A percentile compares a stretch with the other conserved stretches of the same genome.
Evolutionary conservation across 805 yeast genomes (phyloP).

Genomic region (Spathaspora hagerdaliae): DNA sequence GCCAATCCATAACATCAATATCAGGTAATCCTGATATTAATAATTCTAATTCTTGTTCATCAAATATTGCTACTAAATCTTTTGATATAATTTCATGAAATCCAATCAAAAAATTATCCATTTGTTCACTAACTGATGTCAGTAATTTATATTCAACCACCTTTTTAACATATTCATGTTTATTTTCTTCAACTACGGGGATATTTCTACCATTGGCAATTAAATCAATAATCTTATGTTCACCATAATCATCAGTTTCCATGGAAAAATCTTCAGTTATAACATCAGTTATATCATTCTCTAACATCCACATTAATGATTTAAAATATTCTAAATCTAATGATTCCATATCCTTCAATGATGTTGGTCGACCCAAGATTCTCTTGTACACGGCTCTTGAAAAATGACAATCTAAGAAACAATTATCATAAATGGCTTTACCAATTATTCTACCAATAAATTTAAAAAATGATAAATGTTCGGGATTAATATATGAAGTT

Average conservation of each 20-base stretch:
- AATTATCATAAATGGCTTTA: constrained; percentile 84
- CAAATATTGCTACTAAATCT: constrained; percentile 80
- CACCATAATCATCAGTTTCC: constrained; percentile 92
- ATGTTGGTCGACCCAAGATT: constrained; percentile 72
- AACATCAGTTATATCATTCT: constrained; percentile 93
- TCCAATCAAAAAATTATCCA: constrained; percentile 80
- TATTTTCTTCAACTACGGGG: constrained; percentile 86
- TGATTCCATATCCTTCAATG: constrained; percentile 90
- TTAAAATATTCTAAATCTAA: constrained; percentile 89
- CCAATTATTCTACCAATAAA: constrained; percentile 94
- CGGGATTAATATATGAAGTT: constrained; percentile 88
- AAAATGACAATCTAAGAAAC: constrained; percentile 89
- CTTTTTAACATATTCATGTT: constrained; percentile 78
- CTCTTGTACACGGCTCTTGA: constrained; percentile 92
- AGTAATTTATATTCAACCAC: constrained; percentile 86
- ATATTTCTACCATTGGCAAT: constrained; percentile 78
- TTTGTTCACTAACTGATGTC: constrained; percentile 79
- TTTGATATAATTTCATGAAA: constrained; percentile 87
- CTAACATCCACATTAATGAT: constrained; percentile 92
- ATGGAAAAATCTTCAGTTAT: constrained; percentile 93
- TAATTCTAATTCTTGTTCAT: constrained; percentile 92
- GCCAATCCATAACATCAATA: constrained; percentile 95
- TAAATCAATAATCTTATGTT: constrained; percentile 76
- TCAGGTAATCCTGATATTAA: constrained; percentile 94
- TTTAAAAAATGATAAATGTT: constrained; percentile 86